These are phyloP conservation scores for Exutisphaerella laricina DNA, from an alignment of 2,329 filamentous ascomycete species.

Conservation along the genomic window DNA sequence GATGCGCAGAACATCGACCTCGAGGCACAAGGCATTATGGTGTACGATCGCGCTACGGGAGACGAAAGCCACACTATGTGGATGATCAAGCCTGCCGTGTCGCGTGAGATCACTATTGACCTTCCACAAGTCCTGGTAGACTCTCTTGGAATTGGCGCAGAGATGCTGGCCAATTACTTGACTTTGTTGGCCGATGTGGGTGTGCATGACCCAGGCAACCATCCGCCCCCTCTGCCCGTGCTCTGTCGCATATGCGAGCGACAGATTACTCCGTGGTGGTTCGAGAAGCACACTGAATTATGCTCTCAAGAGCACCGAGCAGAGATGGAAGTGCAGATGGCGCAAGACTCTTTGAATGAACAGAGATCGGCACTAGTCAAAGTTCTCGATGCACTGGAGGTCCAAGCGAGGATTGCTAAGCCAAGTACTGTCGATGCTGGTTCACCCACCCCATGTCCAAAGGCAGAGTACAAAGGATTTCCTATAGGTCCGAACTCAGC, in stretches of 20 bases:
- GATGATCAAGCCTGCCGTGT: conserved; percentile 93
- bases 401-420: conserved; percentile 60
- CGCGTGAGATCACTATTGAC: conserved; percentile 93
- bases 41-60: conserved; percentile 82
- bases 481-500: conserved; percentile 69
- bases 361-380: conserved; percentile 93
- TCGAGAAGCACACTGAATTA: conserved; percentile 96
- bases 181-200: conserved; percentile 82
- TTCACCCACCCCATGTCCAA: conserved; percentile 28
- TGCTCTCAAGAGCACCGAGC: conserved; percentile 93
- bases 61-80: conserved; percentile 97
- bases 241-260: conserved; percentile 96
- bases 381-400: conserved; percentile 86
- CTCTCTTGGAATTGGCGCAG: conserved; percentile 86
- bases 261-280: conserved; percentile 98
- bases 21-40: conserved; percentile 97
- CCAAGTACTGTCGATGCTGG: conserved; percentile 48
- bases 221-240: conserved; percentile 75
- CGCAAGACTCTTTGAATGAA: conserved; percentile 85
- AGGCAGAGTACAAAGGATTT: conserved; percentile 79
- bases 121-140: conserved; percentile 84
- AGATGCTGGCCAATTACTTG: conserved; percentile 89
- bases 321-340: conserved; percentile 96
- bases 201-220: conserved; percentile 65
- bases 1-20: conserved; percentile 60